phyloP scores from a whole-genome alignment of 768 basidiomycete genomes.

The Glaciozyma antarctica region DNA sequence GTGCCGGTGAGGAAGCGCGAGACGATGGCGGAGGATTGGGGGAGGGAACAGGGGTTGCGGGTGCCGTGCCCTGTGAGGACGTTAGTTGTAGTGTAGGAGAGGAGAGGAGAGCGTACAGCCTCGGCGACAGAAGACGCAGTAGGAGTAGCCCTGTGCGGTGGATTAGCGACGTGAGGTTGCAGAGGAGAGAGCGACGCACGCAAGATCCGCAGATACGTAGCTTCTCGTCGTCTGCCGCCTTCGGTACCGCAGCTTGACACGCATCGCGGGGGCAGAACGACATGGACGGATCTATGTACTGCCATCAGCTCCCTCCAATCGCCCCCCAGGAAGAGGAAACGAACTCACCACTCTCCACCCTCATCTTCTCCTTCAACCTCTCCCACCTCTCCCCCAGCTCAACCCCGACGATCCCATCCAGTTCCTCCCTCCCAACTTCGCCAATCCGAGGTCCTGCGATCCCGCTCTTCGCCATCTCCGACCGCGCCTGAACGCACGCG shows the following conservation, averaged over 20 bases:
- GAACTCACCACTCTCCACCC: slow-evolving; percentile 31
- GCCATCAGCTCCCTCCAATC: no score
- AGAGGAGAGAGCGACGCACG: not conserved
- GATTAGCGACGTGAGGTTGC: not conserved
- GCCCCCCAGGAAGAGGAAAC: not conserved
- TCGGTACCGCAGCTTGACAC: slow-evolving; percentile 30
- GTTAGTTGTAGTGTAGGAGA: not conserved
- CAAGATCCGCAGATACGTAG: slow-evolving; percentile 27
- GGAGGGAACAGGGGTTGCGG: slow-evolving; percentile 27
- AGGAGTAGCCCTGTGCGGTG: slow-evolving; percentile 7
- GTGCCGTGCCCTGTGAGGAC: slow-evolving; percentile 29
- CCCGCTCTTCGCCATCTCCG: not conserved
- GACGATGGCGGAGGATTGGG: slow-evolving; percentile 28
- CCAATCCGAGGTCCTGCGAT: not conserved
- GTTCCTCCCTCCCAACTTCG: slow-evolving; percentile 21
- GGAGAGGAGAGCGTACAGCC: slow-evolving; percentile 11
- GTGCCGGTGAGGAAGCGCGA: slow-evolving; percentile 17
- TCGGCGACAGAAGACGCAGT: slow-evolving; percentile 31
- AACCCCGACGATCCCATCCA: slow-evolving; percentile 26
- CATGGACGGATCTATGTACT: slow-evolving; percentile 27
- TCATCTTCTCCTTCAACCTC: slow-evolving; percentile 31
- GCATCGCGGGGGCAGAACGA: slow-evolving; percentile 29
- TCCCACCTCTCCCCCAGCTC: slow-evolving; percentile 28
- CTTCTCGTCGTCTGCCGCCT: slow-evolving; percentile 30
- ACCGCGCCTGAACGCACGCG: not conserved